Base-by-base conservation (phyloP, 768 basidiomycete genomes). In the Mrakia blollopis region DNA sequence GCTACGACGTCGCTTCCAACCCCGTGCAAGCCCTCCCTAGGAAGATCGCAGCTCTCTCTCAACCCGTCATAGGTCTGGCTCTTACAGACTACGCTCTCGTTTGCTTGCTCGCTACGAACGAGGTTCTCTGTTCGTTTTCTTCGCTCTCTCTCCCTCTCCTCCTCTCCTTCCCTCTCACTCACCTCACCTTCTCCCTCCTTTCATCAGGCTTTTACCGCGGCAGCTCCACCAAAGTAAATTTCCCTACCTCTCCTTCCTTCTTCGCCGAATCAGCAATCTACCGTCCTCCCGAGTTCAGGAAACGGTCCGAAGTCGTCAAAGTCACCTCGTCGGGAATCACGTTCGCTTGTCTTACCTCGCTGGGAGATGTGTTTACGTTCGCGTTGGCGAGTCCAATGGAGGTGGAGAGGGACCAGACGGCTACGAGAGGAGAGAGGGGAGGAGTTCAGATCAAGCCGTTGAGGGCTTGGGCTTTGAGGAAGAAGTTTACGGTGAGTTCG, bases 291-390 rank as follows among this genome's bases (percentile, higher is more conserved):
- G 91, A 91, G 78, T 89, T 91, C 18, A 83, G 88, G 50, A 88
- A 88, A 79, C 89, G 88, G 76, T 87, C 92, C 0, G 88, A 86
- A 70, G 92, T 98, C 69, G 86, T 86, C 57, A 97, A 94, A 83
- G 86, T 99, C 71, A 89, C 89, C 10, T 88, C 87, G 69, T 91
- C 89, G 79, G 94, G 94, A 28, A 89, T 90, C 60, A 85, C 87
- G 0, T 92, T 98, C 79, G 94, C 91, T 0, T 92, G 93, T 0
- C 85, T 98, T 5, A 91, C 92, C 0, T 88, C 87, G 0, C 90
- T 90, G 70, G 96, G 96, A n/a, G 96, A 98, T 82, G 88, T 98
- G 3, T 98, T 93, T 82, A 91, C 90, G 0, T 97, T 95, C 81
- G 85, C 87, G 4, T 83, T 88, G 0, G 81, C 81, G 0, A 82